phyloP scores from a whole-genome alignment of 2,329 filamentous ascomycete species.

The Colletotrichum liriopes region DNA sequence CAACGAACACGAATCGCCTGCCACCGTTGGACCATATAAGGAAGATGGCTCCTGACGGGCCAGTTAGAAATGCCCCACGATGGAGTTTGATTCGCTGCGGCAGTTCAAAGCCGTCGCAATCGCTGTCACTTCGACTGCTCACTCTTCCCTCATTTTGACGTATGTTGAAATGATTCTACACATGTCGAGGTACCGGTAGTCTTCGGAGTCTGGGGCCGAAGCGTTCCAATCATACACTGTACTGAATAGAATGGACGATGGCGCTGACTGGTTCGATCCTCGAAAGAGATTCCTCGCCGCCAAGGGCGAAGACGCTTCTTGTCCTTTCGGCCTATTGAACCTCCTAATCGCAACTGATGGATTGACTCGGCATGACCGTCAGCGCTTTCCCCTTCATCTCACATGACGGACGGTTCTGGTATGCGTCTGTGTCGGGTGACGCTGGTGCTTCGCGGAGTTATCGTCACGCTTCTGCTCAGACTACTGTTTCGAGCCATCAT shows the following conservation, averaged over 20 bases:
- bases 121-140: conserved; percentile 18
- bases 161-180: conserved; percentile 16
- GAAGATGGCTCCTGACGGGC: conserved; percentile 1
- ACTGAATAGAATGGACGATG: background rate
- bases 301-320: background rate
- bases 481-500: conserved; percentile 39
- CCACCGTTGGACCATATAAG: conserved; percentile 6
- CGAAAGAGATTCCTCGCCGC: background rate
- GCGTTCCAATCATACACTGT: conserved; percentile 32
- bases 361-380: conserved; percentile 13
- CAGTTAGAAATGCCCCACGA: background rate
- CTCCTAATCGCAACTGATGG: conserved; percentile 14
- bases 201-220: conserved; percentile 29
- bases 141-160: conserved; percentile 34
- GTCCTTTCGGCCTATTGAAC: background rate
- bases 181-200: conserved; percentile 21
- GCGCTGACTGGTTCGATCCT: background rate
- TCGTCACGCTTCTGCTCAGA: conserved; percentile 20
- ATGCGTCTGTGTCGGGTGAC: conserved; percentile 23
- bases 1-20: conserved; percentile 21
- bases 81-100: conserved; percentile 23
- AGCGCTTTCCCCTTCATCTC: conserved; percentile 1
- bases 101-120: conserved; percentile 21
- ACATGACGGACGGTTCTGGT: conserved; percentile 21
- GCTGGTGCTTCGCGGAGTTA: conserved; percentile 13